phyloP scores from a whole-genome alignment of 768 basidiomycete genomes.

The Auricularia sp. region DNA sequence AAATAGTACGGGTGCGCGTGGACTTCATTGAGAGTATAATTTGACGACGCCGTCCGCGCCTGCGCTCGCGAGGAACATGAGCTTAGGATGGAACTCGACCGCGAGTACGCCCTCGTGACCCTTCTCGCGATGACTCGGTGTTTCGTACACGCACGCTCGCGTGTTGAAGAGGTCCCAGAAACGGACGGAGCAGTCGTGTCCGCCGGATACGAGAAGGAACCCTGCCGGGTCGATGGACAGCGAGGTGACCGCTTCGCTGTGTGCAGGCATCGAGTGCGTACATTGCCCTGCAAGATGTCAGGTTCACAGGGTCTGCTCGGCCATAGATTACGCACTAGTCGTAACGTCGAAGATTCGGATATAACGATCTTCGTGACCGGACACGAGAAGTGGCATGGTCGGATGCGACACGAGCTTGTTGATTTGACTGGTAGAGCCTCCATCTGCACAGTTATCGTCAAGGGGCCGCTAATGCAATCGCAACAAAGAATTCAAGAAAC shows the following conservation, averaged over 20 bases:
- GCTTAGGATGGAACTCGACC: conserved; percentile 72
- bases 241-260: conserved; percentile 86
- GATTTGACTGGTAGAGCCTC: conserved; percentile 65
- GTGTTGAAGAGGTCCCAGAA: conserved; percentile 88
- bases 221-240: conserved; percentile 81
- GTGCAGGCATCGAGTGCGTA: conserved; percentile 82
- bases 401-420: conserved; percentile 86
- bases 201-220: conserved; percentile 79
- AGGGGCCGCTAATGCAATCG: background rate
- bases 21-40: conserved; percentile 47
- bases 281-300: conserved; percentile 50
- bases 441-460: conserved; percentile 39
- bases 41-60: conserved; percentile 95
- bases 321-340: conserved; percentile 45
- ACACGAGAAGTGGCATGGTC: conserved; percentile 77
- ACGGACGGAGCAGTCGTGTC: conserved; percentile 88
- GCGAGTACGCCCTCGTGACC: conserved; percentile 84
- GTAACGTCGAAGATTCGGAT: conserved; percentile 81
- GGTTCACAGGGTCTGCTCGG: background rate
- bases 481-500: conserved; percentile 1
- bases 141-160: conserved; percentile 78
- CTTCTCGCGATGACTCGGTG: conserved; percentile 82
- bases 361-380: conserved; percentile 89
- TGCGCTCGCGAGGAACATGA: conserved; percentile 84
- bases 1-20: background rate